phyloP scores from a whole-genome alignment of 2,329 filamentous ascomycete species.

The Lecanicillium sp. region DNA sequence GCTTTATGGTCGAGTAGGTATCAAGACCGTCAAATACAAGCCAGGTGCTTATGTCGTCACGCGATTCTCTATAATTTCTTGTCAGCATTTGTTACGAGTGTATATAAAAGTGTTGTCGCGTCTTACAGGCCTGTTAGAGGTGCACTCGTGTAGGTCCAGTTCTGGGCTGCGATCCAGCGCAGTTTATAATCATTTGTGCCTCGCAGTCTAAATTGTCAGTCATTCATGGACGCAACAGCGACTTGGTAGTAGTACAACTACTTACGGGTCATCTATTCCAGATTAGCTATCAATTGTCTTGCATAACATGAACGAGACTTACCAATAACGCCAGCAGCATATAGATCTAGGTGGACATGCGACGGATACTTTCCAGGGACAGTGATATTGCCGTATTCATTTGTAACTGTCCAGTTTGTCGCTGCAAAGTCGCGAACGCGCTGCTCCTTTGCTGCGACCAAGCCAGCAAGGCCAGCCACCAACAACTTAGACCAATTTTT shows the following conservation, averaged over 20 bases:
- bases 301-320: constrained; percentile 21
- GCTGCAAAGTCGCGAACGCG: not conserved
- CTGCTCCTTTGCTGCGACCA: too few relatives aligned
- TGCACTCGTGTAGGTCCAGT: constrained; percentile 53
- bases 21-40: constrained; percentile 55
- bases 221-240: too few relatives aligned
- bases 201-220: not conserved
- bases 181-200: constrained; percentile 52
- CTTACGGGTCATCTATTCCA: constrained; percentile 5
- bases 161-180: constrained; percentile 41
- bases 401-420: constrained; percentile 4
- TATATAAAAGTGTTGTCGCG: constrained; percentile 30
- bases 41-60: constrained; percentile 34
- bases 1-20: constrained; percentile 47
- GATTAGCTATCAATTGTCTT: not conserved
- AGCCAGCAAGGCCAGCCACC: too few relatives aligned
- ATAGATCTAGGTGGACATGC: constrained; percentile 51
- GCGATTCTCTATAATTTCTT: constrained; percentile 5
- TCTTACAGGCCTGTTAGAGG: constrained; percentile 5
- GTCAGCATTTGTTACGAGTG: not conserved
- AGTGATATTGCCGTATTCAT: constrained; percentile 12
- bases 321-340: constrained; percentile 41
- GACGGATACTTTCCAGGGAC: constrained; percentile 48
- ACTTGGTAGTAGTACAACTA: not conserved
- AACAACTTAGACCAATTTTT: too few relatives aligned